Evolutionary conservation across 768 basidiomycete genomes (phyloP), one percentile per base, ranked within the genome.

Genomic region (Dacryopinax spathularia): DNA sequence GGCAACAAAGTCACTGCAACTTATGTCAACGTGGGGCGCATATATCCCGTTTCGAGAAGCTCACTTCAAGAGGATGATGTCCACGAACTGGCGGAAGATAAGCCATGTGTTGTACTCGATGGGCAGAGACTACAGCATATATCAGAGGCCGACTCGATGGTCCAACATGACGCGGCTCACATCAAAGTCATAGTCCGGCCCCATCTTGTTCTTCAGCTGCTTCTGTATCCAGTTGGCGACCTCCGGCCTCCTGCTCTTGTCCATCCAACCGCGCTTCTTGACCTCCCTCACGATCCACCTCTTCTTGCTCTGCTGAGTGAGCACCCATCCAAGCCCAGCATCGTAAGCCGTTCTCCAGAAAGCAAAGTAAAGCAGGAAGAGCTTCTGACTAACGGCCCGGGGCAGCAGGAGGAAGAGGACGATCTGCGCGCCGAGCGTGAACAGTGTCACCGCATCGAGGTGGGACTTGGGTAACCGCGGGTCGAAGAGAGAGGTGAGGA

Each of bases 21-120:
- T 22, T 15, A 31, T 33, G 16, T 39, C 61, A 27, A 15, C 18
- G 48, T 20, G 7, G n/a, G n/a, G n/a, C n/a, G n/a, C n/a, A n/a
- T 10, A 25, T 7, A 29, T 1, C 15, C 18, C 63, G n/a, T 6
- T 4, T 5, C 36, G 62, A 22, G 35, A 20, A 18, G 81, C 85
- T 62, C 67, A 96, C 92, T 98, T 98, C 71, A 98, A 81, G 39
- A 99, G 80, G 70, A 98, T 97, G 29, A 96, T 83, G 74, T 98
- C 95, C 22, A 98, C 95, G n/a, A 84, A 77, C 73, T 96, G 92
- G 60, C 95, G 85, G 74, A 97, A 99, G 64, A 97, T 80, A 33
- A 99, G 79, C 96, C 95, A 99, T 0, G 90, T 83, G 69, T 97
- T 98, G 75, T 95, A 97, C 73, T 97, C 94, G 36, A 91, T 72